Evolutionary conservation across 2,329 filamentous ascomycete genomes (phyloP), one percentile per base, ranked within the genome.

Genomic region (Lachnellula occidentalis): DNA sequence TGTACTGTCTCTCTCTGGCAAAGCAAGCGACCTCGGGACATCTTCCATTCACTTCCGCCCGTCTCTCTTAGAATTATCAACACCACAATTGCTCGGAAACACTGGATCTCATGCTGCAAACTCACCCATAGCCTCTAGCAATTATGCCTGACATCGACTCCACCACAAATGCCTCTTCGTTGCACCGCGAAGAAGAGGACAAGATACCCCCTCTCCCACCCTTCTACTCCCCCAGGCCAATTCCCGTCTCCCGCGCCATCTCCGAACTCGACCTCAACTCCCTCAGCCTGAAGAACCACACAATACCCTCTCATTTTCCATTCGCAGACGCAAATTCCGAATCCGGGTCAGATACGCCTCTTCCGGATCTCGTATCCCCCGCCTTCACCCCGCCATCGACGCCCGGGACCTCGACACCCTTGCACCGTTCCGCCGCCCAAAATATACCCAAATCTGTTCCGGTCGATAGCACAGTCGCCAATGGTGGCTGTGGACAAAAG

Each of bases 321-420:
- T 36, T 51, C 48, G 36, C 46, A 19, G 54, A 61, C 37, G 54
- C 51, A 17, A 53, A 51, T 37, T 36, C 36, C 36, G 52, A 59
- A 53, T 50, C 50, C 45, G 53, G 58, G 12, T 45, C 43, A 6
- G 58, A 62, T 3, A 48, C 51, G 11, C 50, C 60, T 17, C 57
- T 70, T 22, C 67, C 67, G 4, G 67, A 58, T 4, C 83, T 94
- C 47, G 85, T 96, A 59, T 96, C 92, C 70, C 89, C 88, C 49
- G 88, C 88, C 61, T 96, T 90, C 72, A 91, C 85, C 6, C 88
- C 88, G 14, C 86, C 87, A 34, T 74, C 78, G 8, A 86, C 83
- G 0, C 83, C 83, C 0, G 83, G 82, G 4, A 76, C 77, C 5
- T 72, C 77, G 24, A 85, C 81, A 1, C 80, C 80, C 2, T 71